phyloP scores from a whole-genome alignment of 1,284 basidiomycete species.

The Thecaphora thlaspeos region DNA sequence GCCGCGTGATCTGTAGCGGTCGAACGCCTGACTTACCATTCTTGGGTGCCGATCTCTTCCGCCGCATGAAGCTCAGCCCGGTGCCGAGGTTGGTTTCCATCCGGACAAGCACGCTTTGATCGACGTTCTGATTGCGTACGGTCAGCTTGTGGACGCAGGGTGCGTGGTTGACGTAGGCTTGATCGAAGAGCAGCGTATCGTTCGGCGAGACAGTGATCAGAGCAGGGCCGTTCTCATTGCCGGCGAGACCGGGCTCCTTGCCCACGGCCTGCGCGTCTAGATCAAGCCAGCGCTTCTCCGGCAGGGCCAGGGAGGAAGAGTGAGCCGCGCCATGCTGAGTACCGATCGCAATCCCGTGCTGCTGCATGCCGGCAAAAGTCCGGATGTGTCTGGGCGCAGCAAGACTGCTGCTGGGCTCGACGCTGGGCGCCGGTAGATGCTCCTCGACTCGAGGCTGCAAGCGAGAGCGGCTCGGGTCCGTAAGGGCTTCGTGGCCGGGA shows the following conservation, averaged over 20 bases:
- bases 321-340: too few species aligned
- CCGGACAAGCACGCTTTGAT: conserved; percentile 33
- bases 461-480: background rate
- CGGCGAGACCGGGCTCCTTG: too few species aligned
- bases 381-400: too few species aligned
- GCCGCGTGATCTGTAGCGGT: too few species aligned
- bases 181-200: conserved; percentile 31
- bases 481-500: too few species aligned
- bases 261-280: background rate
- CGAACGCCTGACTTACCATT: conserved; percentile 17
- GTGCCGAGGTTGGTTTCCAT: conserved; percentile 41
- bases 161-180: conserved; percentile 49
- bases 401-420: background rate
- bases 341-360: too few species aligned
- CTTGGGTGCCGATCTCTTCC: conserved; percentile 32
- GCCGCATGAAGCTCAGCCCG: conserved; percentile 42
- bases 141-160: conserved; percentile 37
- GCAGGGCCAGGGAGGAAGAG: background rate
- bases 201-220: conserved; percentile 21
- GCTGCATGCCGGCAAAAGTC: too few species aligned
- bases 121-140: conserved; percentile 27
- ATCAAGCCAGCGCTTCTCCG: background rate
- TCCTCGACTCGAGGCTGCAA: background rate
- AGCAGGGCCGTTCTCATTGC: conserved; percentile 8
- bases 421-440: background rate